Evolutionary conservation across 2,329 filamentous ascomycete species (phyloP).

Genomic region (Thelonectria rubi): DNA sequence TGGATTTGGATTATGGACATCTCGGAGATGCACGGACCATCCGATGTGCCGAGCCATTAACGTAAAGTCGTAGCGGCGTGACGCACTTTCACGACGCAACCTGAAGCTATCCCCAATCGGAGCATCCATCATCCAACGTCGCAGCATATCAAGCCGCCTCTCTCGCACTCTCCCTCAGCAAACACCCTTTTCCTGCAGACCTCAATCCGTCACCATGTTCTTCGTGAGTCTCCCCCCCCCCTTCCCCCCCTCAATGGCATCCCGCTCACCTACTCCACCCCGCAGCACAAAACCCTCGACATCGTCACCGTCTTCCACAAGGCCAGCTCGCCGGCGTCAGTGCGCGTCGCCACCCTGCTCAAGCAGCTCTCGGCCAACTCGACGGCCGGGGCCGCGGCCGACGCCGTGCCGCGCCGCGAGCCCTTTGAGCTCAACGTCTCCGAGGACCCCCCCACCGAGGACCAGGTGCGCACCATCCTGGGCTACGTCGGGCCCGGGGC

Average conservation of each 20-base stretch:
- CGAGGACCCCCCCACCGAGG: slow-evolving; percentile 79
- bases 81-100: slow-evolving; percentile 34
- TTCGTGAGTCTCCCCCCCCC: slow-evolving; percentile 51
- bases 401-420: slow-evolving; percentile 63
- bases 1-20: not conserved
- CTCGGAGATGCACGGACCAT: slow-evolving; percentile 35
- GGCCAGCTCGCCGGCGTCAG: slow-evolving; percentile 75
- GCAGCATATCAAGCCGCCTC: slow-evolving; percentile 23
- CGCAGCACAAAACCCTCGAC: slow-evolving; percentile 82
- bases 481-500: slow-evolving; percentile 77
- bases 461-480: slow-evolving; percentile 85
- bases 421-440: slow-evolving; percentile 90
- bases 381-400: slow-evolving; percentile 68
- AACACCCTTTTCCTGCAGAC: not conserved
- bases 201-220: slow-evolving; percentile 52
- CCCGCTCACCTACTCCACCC: slow-evolving; percentile 30
- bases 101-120: slow-evolving; percentile 41
- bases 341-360: slow-evolving; percentile 77
- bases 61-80: slow-evolving; percentile 36
- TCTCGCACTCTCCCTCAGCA: slow-evolving; percentile 16
- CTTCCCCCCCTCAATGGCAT: not conserved
- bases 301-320: slow-evolving; percentile 97
- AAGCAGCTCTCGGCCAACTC: slow-evolving; percentile 82
- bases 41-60: slow-evolving; percentile 33
- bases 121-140: slow-evolving; percentile 36